Evolutionary conservation across 352 stramenopile species (phyloP), one percentile per base, ranked within the genome.

Genomic region (Aphanomyces cochlioides): DNA sequence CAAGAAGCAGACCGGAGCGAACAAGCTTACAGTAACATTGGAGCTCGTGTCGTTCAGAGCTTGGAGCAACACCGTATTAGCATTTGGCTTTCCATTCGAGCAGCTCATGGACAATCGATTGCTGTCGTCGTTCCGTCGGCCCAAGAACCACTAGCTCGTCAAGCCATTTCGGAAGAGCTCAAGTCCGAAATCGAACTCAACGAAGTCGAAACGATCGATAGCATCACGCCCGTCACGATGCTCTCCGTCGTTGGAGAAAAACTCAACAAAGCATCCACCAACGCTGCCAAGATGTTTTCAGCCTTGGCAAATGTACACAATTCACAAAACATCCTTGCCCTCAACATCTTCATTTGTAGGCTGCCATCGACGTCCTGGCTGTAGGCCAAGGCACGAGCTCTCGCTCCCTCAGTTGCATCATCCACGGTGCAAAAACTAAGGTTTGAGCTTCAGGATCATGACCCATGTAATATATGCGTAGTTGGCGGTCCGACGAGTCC

Each of bases 241-340:
- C 73, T 92, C n/a, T 92, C 84, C 4, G 85, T 94, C 53, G 84
- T 94, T 3, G 79, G 83, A 0, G 86, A 91, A 67, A 85, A 91
- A 37, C 77, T 93, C 56, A 84, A 81, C 28, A 90, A 89, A 63
- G 76, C 89, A 8, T 83, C 85, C 10, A 80, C 80, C 67, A 83
- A 90, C 67, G 82, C 88, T 54, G 82, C 82, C 54, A 90, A 90
- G 68, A 90, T 93, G 72, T 93, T 93, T 34, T 76, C 75, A n/a
- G 83, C 85, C 38, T 76, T 93, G 21, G 82, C 83, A 6, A 80
- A 88, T 34, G 66, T 72, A 67, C 7, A 15, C 21, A 7, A 54
- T 19, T 56, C 34, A 54, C 21, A 19, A 10, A 7, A 66, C 53
- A 66, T 66, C n/a, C 57, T 48, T 36, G 37, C 21, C 13, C 15